Evolutionary conservation across 371 early-diverging fungal species (phyloP), one percentile per base, ranked within the genome.

Genomic region (Mortierella sp.): DNA sequence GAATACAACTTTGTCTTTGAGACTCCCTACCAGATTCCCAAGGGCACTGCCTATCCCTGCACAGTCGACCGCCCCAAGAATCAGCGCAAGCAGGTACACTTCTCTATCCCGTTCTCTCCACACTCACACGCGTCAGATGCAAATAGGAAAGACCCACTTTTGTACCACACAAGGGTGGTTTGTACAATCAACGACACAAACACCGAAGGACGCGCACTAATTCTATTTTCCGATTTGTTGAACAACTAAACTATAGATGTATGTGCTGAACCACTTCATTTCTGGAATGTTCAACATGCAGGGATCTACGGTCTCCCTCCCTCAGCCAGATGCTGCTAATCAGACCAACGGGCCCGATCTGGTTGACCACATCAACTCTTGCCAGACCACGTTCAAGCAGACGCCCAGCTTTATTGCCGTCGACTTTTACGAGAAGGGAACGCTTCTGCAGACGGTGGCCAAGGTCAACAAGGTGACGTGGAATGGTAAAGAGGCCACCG

Each of bases 381-480:
- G 92, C 64, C 76, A 68, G 24, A 58, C 79, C 0, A 88, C 88
- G 0, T 92, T 92, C 77, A 87, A 87, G 1, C 86, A 87, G 63
- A 87, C 87, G 66, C 94, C 94, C 52, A 95, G 90, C 80, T 95
- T 92, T 82, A 79, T 95, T 37, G 88, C 93, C 1, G 92, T 95
- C 1, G 96, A 95, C 85, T 95, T 92, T 79, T 95, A 93, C 74
- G 92, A 95, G 40, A 75, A 87, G 31, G 95, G 95, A 9, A 79
- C 76, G 9, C 70, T 91, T 16, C 73, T 91, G 53, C 65, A 88
- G 66, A 80, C 82, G 16, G 90, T 92, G 22, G 95, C 94, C 8
- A 43, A 86, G 43, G 77, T 93, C n/a, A 95, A 95, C 78, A 87
- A 87, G 70, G 95, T 94, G 40, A 80, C 85, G 4, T 93, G 89